Evolutionary conservation across 2,329 filamentous ascomycete species (phyloP).

Genomic region (Hymenoscyphus occultus): DNA sequence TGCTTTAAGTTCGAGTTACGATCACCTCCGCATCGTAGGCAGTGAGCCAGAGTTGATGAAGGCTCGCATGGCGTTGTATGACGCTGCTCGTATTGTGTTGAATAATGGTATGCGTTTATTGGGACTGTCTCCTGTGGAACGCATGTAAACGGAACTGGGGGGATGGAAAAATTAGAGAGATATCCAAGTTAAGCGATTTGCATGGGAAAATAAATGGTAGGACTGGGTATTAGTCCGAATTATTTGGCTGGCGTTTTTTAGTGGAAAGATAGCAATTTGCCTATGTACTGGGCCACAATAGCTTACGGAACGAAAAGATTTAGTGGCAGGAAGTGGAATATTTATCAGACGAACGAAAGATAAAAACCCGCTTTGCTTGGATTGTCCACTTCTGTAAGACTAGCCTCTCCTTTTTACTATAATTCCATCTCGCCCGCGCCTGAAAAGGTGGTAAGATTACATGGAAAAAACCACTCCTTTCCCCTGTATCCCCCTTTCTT

Average conservation of each 20-base stretch:
- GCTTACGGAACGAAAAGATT: background rate
- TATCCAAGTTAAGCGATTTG: slow-evolving; percentile 4
- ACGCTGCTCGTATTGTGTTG: slow-evolving; percentile 70
- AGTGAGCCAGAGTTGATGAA: slow-evolving; percentile 68
- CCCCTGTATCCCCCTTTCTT: too few species aligned
- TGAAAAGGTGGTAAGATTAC: too few species aligned
- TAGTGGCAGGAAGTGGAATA: too few species aligned
- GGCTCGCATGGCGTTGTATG: slow-evolving; percentile 75
- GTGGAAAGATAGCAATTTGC: background rate
- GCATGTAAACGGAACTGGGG: slow-evolving; percentile 10
- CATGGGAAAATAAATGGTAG: slow-evolving; percentile 3
- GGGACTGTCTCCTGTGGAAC: slow-evolving; percentile 73
- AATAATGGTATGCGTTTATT: slow-evolving; percentile 81
- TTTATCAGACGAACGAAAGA: too few species aligned
- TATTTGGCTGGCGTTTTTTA: background rate
- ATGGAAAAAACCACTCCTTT: too few species aligned
- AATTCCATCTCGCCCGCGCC: too few species aligned
- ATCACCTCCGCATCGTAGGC: slow-evolving; percentile 77
- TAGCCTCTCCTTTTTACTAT: too few species aligned
- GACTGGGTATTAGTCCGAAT: background rate
- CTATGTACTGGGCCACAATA: background rate
- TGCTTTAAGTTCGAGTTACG: slow-evolving; percentile 74
- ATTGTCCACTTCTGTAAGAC: too few species aligned
- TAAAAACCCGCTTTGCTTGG: too few species aligned
- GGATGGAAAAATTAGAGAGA: background rate